Evolutionary conservation across 2,329 filamentous ascomycete genomes (phyloP), one percentile per base, ranked within the genome.

Genomic region (Stagonosporopsis chrysanthemi): DNA sequence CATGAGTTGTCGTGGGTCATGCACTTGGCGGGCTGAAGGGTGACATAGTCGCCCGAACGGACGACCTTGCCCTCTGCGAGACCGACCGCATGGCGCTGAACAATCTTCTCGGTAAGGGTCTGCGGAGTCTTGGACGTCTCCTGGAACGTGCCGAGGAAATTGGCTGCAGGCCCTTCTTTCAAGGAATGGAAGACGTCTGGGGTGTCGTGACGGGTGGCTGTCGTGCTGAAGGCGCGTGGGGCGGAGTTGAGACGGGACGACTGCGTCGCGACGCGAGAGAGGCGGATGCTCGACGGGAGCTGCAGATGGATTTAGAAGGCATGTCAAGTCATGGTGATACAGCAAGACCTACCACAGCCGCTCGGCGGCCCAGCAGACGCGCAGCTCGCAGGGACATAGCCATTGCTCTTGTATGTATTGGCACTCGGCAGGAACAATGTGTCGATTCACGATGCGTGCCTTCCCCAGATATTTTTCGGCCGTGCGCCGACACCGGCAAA

Each of bases 101-200:
- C 88, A 57, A 97, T 97, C 82, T 97, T 97, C 76, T 97, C 93
- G 2, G 91, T 95, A 48, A 97, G 78, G 2, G 91, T 97, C 77
- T 97, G 92, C 0, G 90, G 85, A 2, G 78, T 76, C 17, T 76
- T 73, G 26, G 80, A 67, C 35, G 70, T 73, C 17, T 76, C 70
- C 43, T 75, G 84, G 31, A 91, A 88, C 38, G 89, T 87, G 63
- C 96, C 86, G 61, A 97, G 85, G 58, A 92, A 88, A 67, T 90
- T 86, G 15, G 92, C 80, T 4, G 78, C 69, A 2, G 83, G 76
- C 61, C 84, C 84, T 57, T 89, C 83, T 53, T 86, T 80, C 72
- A 90, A 85, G 2, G 87, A 83, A 56, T 86, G 86, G 69, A 90
- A 90, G 56, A 76, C 74, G 45, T 75, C 70, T 9, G 71, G 69